Evolutionary conservation across 2,329 filamentous ascomycete species (phyloP), one percentile per base, ranked within the genome.

Genomic region (Trichothecium sympodiale): DNA sequence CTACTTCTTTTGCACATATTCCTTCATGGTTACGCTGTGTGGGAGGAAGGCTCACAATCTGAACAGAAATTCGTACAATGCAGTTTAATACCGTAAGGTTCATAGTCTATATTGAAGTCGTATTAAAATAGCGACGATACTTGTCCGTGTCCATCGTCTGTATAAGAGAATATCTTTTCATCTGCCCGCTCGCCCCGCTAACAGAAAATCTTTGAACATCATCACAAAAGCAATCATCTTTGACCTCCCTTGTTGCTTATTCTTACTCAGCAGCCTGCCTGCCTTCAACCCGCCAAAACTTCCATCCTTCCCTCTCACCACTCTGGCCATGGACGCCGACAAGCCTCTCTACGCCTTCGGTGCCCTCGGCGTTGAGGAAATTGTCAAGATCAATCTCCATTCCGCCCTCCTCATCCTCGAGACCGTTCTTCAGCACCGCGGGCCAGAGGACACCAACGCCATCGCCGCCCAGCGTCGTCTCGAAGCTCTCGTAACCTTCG

Each of bases 371-470:
- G 38, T 79, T 83, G 37, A 96, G 67, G 54, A 98, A 77, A 40
- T 67, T 69, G 39, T 95, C 86, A 49, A 89, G 71, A 48, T 94
- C 84, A 50, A 98, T 96, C 60, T 95, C 88, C 63, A 91, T 85
- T 17, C 86, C 86, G 25, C 85, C 85, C 43, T 85, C 75, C 45
- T 86, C 81, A 49, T 85, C 80, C 27, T 81, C 77, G n/a, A 73
- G 76, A 5, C 82, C 84, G 41, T 93, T 94, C 54, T 85, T 84
- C 17, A 95, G 65, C 0, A 95, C 81, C 0, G 91, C 91, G 1
- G 91, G 91, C 77, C 84, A 94, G 4, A 98, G 70, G 2, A 98
- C 86, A 27, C 91, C 91, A 1, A 98, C 85, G 10, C 91, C 91
- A 49, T 95, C 85, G 28, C 89, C 88, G 4, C 88, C 91, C 1